Base-by-base conservation (phyloP, 768 basidiomycete species). In the Collybiopsis luxurians region DNA sequence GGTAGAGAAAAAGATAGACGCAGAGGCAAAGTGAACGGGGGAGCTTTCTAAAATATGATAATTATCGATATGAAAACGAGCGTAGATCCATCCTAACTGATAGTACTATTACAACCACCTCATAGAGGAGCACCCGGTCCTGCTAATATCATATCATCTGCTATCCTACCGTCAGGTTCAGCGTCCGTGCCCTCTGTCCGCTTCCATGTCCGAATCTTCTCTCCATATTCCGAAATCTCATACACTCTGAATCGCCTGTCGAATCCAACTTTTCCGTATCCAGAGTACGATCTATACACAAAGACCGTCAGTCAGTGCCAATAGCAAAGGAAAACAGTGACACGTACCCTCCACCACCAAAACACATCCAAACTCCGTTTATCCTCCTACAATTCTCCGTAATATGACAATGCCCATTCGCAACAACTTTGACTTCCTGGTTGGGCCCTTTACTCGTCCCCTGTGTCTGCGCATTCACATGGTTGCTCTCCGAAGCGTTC, bases 201-300 rank as follows among this genome's bases (percentile, higher is more conserved):
- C 71, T 97, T 97, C 70, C 90, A 81, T 36, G 96, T 96, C 67
- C 79, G 76, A 67, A 98, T 92, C 5, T 84, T 95, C 78, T 98
- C 96, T 44, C 96, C 96, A 63, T 81, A 98, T 59, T 93, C 85
- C 17, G 87, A 89, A 51, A 98, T 79, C 24, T 93, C 85, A 69
- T 88, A 98, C 44, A 98, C 75, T 7, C 96, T 79, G 79, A 96
- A 94, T 40, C 96, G 82, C 17, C 95, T 84, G 69, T 97, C 92
- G 67, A 98, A 97, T 13, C 90, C 92, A 53, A 89, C 65, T 67
- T 81, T 87, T 17, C 91, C 82, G 61, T 93, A 95, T 34, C 86
- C 92, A 31, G 89, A 87, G 67, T 90, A 94, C 5, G 90, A 92
- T 5, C 87, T 89, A 57, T 9, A 54, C 30, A 44, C n/a, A n/a